phyloP scores from a whole-genome alignment of 768 basidiomycete genomes.

The Neoboletus brunneissimus region DNA sequence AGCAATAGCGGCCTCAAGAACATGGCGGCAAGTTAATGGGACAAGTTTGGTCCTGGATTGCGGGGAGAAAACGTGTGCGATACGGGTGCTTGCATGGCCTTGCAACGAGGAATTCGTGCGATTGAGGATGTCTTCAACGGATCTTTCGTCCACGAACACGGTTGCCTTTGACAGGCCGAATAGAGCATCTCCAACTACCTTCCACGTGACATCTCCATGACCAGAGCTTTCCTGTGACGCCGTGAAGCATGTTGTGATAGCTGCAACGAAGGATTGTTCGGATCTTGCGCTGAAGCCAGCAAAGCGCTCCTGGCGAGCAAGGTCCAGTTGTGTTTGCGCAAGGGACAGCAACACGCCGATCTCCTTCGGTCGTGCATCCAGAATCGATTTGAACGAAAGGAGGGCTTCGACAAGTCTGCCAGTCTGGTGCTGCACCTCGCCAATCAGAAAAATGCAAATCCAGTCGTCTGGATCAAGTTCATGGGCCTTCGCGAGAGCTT shows the following conservation, averaged over 20 bases:
- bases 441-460: slow-evolving; percentile 81
- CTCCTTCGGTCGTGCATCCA: slow-evolving; percentile 58
- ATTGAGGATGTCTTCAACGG: slow-evolving; percentile 35
- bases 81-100: slow-evolving; percentile 38
- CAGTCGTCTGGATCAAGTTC: slow-evolving; percentile 77
- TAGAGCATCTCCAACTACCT: slow-evolving; percentile 73
- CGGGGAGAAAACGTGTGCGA: slow-evolving; percentile 40
- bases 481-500: slow-evolving; percentile 74
- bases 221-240: slow-evolving; percentile 53
- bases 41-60: slow-evolving; percentile 25
- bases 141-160: slow-evolving; percentile 44
- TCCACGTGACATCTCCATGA: slow-evolving; percentile 79
- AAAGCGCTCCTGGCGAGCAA: slow-evolving; percentile 60
- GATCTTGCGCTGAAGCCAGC: slow-evolving; percentile 76
- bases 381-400: slow-evolving; percentile 53
- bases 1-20: slow-evolving; percentile 51
- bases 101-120: slow-evolving; percentile 39
- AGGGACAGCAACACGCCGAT: slow-evolving; percentile 69
- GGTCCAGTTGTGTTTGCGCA: slow-evolving; percentile 66
- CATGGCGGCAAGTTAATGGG: slow-evolving; percentile 33
- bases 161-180: slow-evolving; percentile 58
- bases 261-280: slow-evolving; percentile 64
- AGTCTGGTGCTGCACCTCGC: slow-evolving; percentile 76
- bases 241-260: slow-evolving; percentile 50
- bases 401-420: slow-evolving; percentile 79